These are phyloP conservation scores for Trametes cingulata DNA, from an alignment of 768 basidiomycete genomes.

Conservation along the genomic window DNA sequence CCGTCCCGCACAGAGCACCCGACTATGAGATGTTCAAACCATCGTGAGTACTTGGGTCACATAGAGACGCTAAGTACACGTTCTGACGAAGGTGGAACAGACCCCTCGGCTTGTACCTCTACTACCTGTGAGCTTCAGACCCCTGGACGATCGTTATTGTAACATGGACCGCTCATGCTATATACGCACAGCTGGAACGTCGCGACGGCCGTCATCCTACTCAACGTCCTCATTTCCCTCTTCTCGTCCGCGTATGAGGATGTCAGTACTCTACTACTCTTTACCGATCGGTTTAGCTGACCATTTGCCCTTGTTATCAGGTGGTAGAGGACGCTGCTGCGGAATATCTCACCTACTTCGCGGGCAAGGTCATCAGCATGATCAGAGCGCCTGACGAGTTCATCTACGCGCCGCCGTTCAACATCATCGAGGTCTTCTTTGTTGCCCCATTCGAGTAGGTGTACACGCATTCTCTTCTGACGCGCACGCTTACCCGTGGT, in stretches of 20 bases:
- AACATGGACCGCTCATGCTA: neutral
- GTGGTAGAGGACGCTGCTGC: constrained; percentile 84
- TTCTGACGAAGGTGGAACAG: constrained; percentile 10
- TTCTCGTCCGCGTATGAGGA: constrained; percentile 93
- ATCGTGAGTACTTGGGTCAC: constrained; percentile 39
- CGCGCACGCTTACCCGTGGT: neutral
- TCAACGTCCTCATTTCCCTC: constrained; percentile 94
- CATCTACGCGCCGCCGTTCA: constrained; percentile 91
- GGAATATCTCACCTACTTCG: constrained; percentile 89
- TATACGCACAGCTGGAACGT: constrained; percentile 68
- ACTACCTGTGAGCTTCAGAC: constrained; percentile 65
- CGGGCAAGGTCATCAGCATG: constrained; percentile 82
- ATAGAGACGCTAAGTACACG: neutral
- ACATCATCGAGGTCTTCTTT: constrained; percentile 77
- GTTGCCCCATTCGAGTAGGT: constrained; percentile 87
- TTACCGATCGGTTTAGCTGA: neutral
- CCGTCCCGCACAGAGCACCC: constrained; percentile 48
- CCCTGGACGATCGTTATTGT: neutral
- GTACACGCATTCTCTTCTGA: neutral
- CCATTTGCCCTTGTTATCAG: constrained; percentile 37
- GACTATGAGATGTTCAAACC: constrained; percentile 58
- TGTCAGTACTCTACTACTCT: constrained; percentile 42
- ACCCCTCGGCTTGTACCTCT: constrained; percentile 60
- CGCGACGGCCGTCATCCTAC: constrained; percentile 76
- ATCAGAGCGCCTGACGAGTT: constrained; percentile 84